Percentiles rank a stretch among this genome's conserved stretches.
Conservation (phyloP, 2,329 filamentous ascomycete genomes). For the Colletotrichum spinosum region DNA sequence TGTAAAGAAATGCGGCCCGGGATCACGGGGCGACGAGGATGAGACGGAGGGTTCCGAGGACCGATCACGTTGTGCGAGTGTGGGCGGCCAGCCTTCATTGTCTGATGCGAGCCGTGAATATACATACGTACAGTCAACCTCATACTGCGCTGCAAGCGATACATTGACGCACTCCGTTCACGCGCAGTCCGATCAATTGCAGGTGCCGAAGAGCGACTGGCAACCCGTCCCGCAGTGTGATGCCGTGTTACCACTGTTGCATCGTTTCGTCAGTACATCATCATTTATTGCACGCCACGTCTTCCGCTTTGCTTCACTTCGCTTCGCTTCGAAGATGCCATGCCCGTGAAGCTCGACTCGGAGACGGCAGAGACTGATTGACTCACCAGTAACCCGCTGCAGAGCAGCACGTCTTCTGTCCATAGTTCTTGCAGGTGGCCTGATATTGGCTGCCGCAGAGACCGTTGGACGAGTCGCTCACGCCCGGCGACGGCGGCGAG, state of each 20-base stretch:
- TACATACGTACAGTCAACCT: background rate
- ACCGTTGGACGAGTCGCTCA: constrained; percentile 50
- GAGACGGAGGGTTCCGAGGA: background rate
- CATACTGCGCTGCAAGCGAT: background rate
- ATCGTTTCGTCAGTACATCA: constrained; percentile 23
- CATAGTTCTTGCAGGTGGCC: constrained; percentile 48
- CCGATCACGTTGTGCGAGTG: constrained; percentile 19
- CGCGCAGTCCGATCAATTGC: constrained; percentile 39
- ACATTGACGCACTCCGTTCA: background rate
- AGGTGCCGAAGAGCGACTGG: constrained; percentile 48
- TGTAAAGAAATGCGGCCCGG: background rate
- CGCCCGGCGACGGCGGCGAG: constrained; percentile 38
- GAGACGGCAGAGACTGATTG: background rate
- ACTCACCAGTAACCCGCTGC: constrained; percentile 50
- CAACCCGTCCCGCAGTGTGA: constrained; percentile 49
- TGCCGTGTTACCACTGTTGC: constrained; percentile 43
- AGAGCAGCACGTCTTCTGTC: constrained; percentile 51
- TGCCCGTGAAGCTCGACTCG: constrained; percentile 2
- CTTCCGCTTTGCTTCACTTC: too few relatives aligned
- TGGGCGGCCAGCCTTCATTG: constrained; percentile 8
- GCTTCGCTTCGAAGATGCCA: constrained; percentile 1
- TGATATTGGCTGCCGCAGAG: constrained; percentile 47
- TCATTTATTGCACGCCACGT: too few relatives aligned
- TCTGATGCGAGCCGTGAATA: constrained; percentile 14
- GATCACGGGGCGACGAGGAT: background rate